Conservation (phyloP, 768 basidiomycete species). For the Hydnomerulius pinastri region DNA sequence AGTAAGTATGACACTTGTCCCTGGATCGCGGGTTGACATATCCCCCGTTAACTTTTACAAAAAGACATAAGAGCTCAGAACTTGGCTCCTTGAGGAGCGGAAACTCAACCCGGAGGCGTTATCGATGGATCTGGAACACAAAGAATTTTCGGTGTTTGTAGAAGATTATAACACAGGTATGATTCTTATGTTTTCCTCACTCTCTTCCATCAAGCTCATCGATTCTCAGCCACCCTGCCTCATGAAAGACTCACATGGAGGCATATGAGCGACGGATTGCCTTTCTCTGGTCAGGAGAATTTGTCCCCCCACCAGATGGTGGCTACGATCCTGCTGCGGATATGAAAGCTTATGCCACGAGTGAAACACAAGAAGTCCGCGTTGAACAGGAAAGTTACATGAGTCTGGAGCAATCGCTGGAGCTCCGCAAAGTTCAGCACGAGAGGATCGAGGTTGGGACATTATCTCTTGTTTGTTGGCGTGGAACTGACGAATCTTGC, state of each 20-base stretch:
- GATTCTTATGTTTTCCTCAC: slow-evolving; percentile 13
- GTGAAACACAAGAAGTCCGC: slow-evolving; percentile 70
- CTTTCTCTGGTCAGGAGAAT: slow-evolving; percentile 82
- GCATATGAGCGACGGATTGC: slow-evolving; percentile 84
- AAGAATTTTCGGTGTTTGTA: slow-evolving; percentile 80
- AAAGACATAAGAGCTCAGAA: slow-evolving; percentile 83
- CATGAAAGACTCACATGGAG: slow-evolving; percentile 92
- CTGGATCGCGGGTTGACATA: slow-evolving; percentile 14
- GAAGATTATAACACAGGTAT: slow-evolving; percentile 84
- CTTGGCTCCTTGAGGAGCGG: slow-evolving; percentile 93
- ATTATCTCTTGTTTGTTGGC: neutral
- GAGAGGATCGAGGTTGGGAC: slow-evolving; percentile 79
- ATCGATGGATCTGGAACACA: slow-evolving; percentile 81
- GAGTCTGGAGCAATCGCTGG: slow-evolving; percentile 76
- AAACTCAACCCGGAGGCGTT: slow-evolving; percentile 89
- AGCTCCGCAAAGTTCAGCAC: slow-evolving; percentile 80
- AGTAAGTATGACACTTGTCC: slow-evolving; percentile 51
- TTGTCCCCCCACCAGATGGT: slow-evolving; percentile 68
- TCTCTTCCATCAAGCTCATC: neutral
- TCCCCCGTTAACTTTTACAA: slow-evolving; percentile 65
- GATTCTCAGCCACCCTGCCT: slow-evolving; percentile 74
- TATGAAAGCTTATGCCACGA: slow-evolving; percentile 70
- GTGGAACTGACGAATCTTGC: neutral
- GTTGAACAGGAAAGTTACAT: slow-evolving; percentile 75
- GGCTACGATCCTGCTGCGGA: slow-evolving; percentile 84